Evolutionary conservation across 345 rosid genomes (phyloP).

Genomic region (Capsella bursapastoris): DNA sequence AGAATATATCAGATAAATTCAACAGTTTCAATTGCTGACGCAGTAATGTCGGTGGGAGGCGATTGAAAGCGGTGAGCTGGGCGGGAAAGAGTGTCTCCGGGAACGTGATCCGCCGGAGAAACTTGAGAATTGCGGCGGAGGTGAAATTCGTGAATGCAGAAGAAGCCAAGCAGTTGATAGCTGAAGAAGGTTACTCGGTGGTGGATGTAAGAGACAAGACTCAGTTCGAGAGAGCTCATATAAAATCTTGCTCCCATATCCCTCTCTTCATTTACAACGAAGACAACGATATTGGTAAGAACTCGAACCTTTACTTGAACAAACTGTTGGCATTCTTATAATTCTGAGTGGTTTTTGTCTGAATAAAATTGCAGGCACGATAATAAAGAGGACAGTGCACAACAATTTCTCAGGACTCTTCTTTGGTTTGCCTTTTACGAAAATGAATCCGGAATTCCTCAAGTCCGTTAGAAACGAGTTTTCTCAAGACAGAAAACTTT

Average conservation of each 20-base stretch:
- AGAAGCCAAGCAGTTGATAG: conserved; percentile 75
- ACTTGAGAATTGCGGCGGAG: conserved; percentile 68
- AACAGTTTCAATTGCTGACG: conserved; percentile 10
- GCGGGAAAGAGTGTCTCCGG: conserved; percentile 48
- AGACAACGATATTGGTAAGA: conserved; percentile 82
- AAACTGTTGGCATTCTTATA: neutral
- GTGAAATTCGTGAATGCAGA: conserved; percentile 77
- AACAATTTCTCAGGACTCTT: conserved; percentile 91
- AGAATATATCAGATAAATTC: conserved; percentile 5
- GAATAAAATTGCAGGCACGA: conserved; percentile 58
- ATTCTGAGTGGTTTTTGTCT: conserved; percentile 15
- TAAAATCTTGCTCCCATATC: conserved; percentile 74
- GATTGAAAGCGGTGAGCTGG: conserved; percentile 53
- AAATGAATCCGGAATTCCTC: conserved; percentile 74
- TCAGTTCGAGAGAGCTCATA: conserved; percentile 83
- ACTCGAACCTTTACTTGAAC: neutral
- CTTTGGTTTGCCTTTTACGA: conserved; percentile 86
- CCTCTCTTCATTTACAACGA: conserved; percentile 85
- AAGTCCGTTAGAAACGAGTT: conserved; percentile 63
- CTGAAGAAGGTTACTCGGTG: conserved; percentile 64
- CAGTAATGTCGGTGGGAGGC: conserved; percentile 58
- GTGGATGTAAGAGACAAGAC: conserved; percentile 80
- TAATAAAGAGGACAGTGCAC: conserved; percentile 82
- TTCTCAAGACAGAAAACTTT: conserved; percentile 70
- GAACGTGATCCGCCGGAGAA: conserved; percentile 46